These are phyloP conservation scores for Neurospora africana DNA, from an alignment of 495 filamentous ascomycete species.

Conservation along the genomic window DNA sequence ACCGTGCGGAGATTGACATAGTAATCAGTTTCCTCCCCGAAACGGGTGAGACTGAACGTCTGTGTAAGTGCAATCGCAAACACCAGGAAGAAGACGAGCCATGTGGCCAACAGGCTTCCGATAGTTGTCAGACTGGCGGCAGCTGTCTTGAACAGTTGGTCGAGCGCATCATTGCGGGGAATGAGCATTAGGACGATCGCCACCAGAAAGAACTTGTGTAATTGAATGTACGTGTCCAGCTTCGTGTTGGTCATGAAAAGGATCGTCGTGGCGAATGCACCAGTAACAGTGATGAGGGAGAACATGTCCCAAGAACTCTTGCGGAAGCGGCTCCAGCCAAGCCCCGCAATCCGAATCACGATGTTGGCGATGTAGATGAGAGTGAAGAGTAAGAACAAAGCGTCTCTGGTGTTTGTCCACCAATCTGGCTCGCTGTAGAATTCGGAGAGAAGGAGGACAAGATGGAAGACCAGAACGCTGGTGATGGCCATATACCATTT, in stretches of 20 bases:
- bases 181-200: constrained; percentile 86
- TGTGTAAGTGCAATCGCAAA: constrained; percentile 96
- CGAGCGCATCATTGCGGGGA: constrained; percentile 90
- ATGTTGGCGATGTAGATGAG: constrained; percentile 80
- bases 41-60: constrained; percentile 89
- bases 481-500: constrained; percentile 83
- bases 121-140: constrained; percentile 90
- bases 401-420: constrained; percentile 62
- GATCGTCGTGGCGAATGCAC: constrained; percentile 68
- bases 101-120: constrained; percentile 86
- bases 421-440: constrained; percentile 59
- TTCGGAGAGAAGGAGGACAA: constrained; percentile 74
- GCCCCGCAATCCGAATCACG: constrained; percentile 70
- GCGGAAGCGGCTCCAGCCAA: constrained; percentile 87
- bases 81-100: constrained; percentile 92
- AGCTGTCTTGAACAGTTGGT: constrained; percentile 98
- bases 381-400: constrained; percentile 74
- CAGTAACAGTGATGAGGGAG: constrained; percentile 74
- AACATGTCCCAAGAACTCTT: constrained; percentile 94
- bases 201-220: constrained; percentile 91
- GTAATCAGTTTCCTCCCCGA: constrained; percentile 57
- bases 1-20: constrained; percentile 93
- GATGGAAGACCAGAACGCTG: constrained; percentile 64
- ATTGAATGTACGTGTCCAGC: constrained; percentile 53
- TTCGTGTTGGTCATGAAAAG: constrained; percentile 47